A percentile compares a stretch with the other conserved stretches of the same genome.
phyloP scores from a whole-genome alignment of 768 basidiomycete genomes.

The Kwoniella bestiolae region DNA sequence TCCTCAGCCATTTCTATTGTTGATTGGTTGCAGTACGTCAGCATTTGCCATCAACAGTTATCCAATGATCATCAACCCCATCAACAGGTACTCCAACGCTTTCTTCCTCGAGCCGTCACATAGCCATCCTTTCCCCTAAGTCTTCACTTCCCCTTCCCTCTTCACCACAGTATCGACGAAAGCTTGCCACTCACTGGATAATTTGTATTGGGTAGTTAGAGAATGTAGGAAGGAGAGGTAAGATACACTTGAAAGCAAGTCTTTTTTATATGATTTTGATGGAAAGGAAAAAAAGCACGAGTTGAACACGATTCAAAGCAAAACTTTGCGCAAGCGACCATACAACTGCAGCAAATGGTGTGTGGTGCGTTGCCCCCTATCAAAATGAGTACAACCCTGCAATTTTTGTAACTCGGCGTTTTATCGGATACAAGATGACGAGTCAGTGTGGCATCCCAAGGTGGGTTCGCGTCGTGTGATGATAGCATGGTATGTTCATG shows the following conservation, averaged over 20 bases:
- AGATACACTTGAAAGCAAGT: not conserved
- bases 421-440: not conserved
- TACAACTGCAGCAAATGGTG: not conserved
- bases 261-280: not conserved
- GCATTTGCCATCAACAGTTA: not conserved
- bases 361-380: slow-evolving; percentile 7
- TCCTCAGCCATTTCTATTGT: slow-evolving; percentile 66
- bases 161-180: not conserved
- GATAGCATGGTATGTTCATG: not conserved
- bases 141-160: not conserved
- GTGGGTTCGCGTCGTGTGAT: slow-evolving; percentile 12
- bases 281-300: slow-evolving; percentile 11
- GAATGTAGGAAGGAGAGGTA: slow-evolving; percentile 6
- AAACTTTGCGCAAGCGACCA: not conserved
- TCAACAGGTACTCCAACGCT: not conserved
- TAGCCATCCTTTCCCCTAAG: not conserved
- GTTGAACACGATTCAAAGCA: slow-evolving; percentile 5
- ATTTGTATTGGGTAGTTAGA: not conserved
- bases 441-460: not conserved
- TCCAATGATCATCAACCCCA: not conserved
- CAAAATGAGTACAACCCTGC: not conserved
- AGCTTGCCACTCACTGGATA: slow-evolving; percentile 11
- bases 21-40: not conserved
- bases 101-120: too few species aligned
- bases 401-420: slow-evolving; percentile 1